Base-by-base conservation (phyloP, 2,329 filamentous ascomycete species). In the Cladophialophora chaetospira region DNA sequence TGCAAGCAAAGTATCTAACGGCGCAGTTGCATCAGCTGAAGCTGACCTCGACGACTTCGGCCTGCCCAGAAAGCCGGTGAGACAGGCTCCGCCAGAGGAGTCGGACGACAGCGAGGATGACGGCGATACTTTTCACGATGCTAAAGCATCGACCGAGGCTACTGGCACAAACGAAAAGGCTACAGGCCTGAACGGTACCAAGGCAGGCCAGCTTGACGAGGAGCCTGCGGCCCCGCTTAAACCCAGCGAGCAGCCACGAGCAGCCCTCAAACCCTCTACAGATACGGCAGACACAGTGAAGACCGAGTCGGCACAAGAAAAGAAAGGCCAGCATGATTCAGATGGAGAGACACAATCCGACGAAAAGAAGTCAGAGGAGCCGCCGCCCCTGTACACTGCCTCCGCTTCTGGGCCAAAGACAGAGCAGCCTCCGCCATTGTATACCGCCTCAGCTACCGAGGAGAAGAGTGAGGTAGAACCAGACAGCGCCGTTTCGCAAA, bases 11-110 rank as follows among this genome's bases (percentile, higher is more conserved):
- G 23, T 17, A 25, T 11, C 42, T 6, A 21, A 29, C 19, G 13
- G 38, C 15, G n/a, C 25, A 11, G 9, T 51, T 15, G 11, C 31
- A 6, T 13, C 47, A n/a, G 48, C 42, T n/a, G 25, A 36, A 25
- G 23, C 38, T 15, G 83, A 87, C 66, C 73, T 85, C 57, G 87
- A 90, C 70, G 87, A 90, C 63, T 90, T 89, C 69, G 87, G 87
- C 48, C 74, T 90, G 62, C 86, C 86, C 15, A 80, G 87, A 60
- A 79, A 77, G 49, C 61, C 55, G n/a, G 47, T 57, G 19, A 56
- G 31, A 33, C 33, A 17, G 21, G 23, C 29, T 13, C 57, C 10
- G 28, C 53, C 31, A 35, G 21, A 40, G 5, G 40, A 53, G 11
- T 45, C 50, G 31, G 62, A 67, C 47, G 73, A 75, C 42, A 72